A percentile compares a stretch with the other conserved stretches of the same genome.
Evolutionary conservation across 768 basidiomycete genomes (phyloP).

Genomic region (Sarcomyxa edulis): DNA sequence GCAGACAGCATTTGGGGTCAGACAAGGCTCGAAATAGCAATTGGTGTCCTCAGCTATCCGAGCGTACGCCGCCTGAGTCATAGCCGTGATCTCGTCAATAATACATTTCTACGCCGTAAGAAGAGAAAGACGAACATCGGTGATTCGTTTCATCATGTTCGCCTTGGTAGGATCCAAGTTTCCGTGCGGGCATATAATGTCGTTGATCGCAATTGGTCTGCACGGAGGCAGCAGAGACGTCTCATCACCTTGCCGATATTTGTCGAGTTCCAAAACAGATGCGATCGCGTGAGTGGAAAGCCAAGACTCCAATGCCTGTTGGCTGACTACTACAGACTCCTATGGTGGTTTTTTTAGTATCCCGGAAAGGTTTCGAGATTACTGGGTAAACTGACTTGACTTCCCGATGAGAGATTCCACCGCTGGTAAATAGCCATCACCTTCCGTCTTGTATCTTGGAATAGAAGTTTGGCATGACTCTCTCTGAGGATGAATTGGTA

Average conservation of each 20-base stretch:
- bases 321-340: constrained; percentile 58
- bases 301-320: constrained; percentile 58
- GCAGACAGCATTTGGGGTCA: constrained; percentile 54
- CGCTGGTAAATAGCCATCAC: constrained; percentile 56
- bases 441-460: constrained; percentile 43
- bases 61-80: constrained; percentile 39
- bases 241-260: background rate
- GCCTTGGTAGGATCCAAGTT: constrained; percentile 56
- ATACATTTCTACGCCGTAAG: too few relatives aligned
- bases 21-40: constrained; percentile 41
- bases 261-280: constrained; percentile 15
- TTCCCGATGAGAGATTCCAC: constrained; percentile 49
- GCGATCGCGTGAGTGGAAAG: constrained; percentile 36
- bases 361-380: background rate
- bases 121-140: constrained; percentile 28
- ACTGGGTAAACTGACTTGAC: constrained; percentile 35
- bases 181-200: constrained; percentile 61
- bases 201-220: constrained; percentile 27
- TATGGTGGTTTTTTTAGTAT: constrained; percentile 7
- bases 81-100: too few relatives aligned
- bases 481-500: constrained; percentile 27
- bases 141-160: constrained; percentile 64
- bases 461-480: constrained; percentile 33
- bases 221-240: background rate
- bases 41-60: constrained; percentile 38